A percentile compares a stretch with the other conserved stretches of the same genome.
These are phyloP conservation scores for Saccharomycopsis sp. DNA, from an alignment of 805 yeast species.

Conservation along the genomic window DNA sequence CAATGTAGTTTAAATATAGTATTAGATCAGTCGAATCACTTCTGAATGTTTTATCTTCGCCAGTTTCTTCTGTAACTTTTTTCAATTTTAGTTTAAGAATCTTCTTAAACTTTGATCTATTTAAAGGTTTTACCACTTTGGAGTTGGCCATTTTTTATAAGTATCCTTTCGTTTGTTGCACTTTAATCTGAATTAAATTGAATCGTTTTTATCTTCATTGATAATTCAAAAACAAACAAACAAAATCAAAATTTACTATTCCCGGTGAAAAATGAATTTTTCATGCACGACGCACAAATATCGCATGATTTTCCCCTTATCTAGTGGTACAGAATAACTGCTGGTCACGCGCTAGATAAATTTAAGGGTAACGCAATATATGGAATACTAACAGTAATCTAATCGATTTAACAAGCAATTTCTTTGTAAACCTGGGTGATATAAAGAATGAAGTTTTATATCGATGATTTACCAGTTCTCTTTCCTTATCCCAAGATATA, in stretches of 20 bases:
- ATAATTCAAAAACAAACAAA: neutral
- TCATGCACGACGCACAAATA: too few relatives aligned
- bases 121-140: slow-evolving; percentile 11
- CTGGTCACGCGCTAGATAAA: too few relatives aligned
- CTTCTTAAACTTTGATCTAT: slow-evolving; percentile 10
- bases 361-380: too few relatives aligned
- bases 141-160: neutral
- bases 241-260: neutral
- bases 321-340: too few relatives aligned
- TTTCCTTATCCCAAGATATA: slow-evolving; percentile 96
- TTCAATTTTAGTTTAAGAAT: slow-evolving; percentile 7
- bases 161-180: neutral
- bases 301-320: too few relatives aligned
- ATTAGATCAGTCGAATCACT: slow-evolving; percentile 19
- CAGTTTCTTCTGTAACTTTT: neutral
- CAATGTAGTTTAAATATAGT: slow-evolving; percentile 18
- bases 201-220: too few relatives aligned
- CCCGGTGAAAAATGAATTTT: too few relatives aligned
- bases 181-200: too few relatives aligned
- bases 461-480: slow-evolving; percentile 91
- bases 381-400: neutral
- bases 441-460: slow-evolving; percentile 58
- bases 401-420: neutral
- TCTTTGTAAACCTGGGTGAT: neutral
- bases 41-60: neutral